phyloP scores from a whole-genome alignment of 441 rosid species.

The Bocquillonia castaneifolia region DNA sequence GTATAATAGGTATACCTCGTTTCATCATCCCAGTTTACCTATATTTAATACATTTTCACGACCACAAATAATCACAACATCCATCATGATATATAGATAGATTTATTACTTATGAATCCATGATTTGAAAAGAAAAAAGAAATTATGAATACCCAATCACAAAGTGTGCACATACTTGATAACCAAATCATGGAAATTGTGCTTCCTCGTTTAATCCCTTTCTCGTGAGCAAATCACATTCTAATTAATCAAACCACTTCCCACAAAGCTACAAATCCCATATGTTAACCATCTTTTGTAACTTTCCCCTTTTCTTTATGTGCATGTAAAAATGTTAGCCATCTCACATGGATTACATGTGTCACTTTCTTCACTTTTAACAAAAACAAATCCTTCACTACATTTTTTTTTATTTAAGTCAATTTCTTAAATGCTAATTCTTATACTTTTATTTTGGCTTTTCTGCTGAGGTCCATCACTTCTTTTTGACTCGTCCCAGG shows the following conservation, averaged over 20 bases:
- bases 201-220: neutral
- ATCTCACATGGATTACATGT: neutral
- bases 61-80: no score
- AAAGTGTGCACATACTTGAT: conserved; percentile 28
- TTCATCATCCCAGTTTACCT: no score
- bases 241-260: no score
- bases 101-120: no score
- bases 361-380: no score
- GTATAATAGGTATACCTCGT: no score
- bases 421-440: neutral
- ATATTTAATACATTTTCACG: no score
- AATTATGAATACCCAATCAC: no score
- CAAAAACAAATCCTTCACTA: neutral
- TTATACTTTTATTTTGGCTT: neutral
- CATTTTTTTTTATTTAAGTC: neutral
- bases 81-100: no score
- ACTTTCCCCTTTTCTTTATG: neutral
- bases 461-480: neutral
- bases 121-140: no score
- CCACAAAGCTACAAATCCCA: neutral
- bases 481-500: neutral
- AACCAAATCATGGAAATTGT: conserved; percentile 10
- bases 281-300: neutral
- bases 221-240: no score
- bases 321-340: neutral